These are phyloP conservation scores for Mallotus nudiflorus DNA, from an alignment of 345 rosid species.

Conservation along the genomic window DNA sequence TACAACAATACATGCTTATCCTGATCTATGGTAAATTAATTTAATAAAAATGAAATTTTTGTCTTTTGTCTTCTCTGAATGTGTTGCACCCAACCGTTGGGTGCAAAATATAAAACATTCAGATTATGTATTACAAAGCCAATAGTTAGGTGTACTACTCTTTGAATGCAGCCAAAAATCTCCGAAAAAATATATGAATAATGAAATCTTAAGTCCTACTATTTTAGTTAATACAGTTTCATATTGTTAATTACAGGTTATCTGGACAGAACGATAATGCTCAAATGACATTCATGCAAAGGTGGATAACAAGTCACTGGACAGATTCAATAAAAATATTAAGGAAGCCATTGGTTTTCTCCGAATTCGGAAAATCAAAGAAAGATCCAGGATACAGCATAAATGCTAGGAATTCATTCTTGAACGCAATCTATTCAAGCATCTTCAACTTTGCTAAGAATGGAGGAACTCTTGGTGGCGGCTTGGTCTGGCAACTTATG, in stretches of 20 bases:
- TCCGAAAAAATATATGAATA: too few relatives aligned
- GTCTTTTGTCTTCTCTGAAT: too few relatives aligned
- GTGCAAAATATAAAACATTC: too few relatives aligned
- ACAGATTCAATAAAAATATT: conserved; percentile 30
- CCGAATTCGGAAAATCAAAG: conserved; percentile 48
- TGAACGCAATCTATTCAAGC: conserved; percentile 27
- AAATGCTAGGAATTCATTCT: conserved; percentile 26
- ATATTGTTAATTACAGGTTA: conserved; percentile 32
- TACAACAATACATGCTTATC: conserved; percentile 48
- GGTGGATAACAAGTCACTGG: conserved; percentile 41
- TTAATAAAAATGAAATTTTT: not conserved
- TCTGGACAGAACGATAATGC: conserved; percentile 19
- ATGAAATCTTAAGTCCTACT: too few relatives aligned
- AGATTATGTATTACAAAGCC: too few relatives aligned
- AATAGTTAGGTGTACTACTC: too few relatives aligned
- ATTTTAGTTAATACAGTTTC: too few relatives aligned
- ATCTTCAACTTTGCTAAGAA: conserved; percentile 30
- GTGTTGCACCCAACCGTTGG: too few relatives aligned
- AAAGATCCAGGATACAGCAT: conserved; percentile 31
- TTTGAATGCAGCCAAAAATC: too few relatives aligned
- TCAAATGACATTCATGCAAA: conserved; percentile 34
- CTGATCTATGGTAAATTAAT: conserved; percentile 38
- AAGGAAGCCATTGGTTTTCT: conserved; percentile 44
- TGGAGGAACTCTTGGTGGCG: conserved; percentile 39
- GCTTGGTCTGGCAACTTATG: too few relatives aligned